These are phyloP conservation scores for Metschnikowia henanensis DNA, from an alignment of 805 yeast genomes.

Conservation along the genomic window DNA sequence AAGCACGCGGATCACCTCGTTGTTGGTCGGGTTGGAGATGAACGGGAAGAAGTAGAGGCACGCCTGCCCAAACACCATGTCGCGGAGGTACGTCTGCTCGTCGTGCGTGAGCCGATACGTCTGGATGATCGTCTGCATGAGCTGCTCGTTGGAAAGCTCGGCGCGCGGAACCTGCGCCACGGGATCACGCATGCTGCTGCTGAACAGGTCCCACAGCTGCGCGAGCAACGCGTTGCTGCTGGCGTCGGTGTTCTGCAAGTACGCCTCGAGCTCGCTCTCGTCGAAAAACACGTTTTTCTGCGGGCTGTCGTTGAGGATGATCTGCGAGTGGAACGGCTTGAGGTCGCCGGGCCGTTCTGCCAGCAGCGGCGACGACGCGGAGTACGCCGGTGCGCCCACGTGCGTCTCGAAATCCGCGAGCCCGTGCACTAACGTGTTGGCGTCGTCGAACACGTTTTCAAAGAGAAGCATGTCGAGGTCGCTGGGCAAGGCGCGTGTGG, in stretches of 20 bases:
- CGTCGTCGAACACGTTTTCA: constrained; percentile 21
- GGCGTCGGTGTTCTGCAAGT: constrained; percentile 13
- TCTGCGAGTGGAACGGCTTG: constrained; percentile 20
- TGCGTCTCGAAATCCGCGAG: constrained; percentile 19
- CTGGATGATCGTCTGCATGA: constrained; percentile 13
- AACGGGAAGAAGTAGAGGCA: constrained; percentile 18
- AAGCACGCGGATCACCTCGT: constrained; percentile 20
- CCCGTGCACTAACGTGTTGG: constrained; percentile 19
- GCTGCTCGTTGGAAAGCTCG: constrained; percentile 10
- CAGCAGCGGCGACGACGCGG: constrained; percentile 2
- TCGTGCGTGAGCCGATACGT: constrained; percentile 15
- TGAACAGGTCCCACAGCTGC: constrained; percentile 15
- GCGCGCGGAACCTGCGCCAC: neutral
- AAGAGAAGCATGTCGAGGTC: constrained; percentile 17
- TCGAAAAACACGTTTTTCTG: constrained; percentile 16
- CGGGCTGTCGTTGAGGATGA: constrained; percentile 18
- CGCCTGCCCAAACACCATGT: constrained; percentile 12
- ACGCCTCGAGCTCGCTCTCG: constrained; percentile 17
- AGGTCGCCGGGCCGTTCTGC: constrained; percentile 10
- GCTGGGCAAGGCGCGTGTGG: neutral
- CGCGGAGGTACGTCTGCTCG: constrained; percentile 16
- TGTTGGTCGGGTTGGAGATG: constrained; percentile 12
- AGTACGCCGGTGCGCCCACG: constrained; percentile 2
- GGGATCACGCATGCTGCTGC: constrained; percentile 4
- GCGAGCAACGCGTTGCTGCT: constrained; percentile 14